These are phyloP conservation scores for Trametes cingulata DNA, from an alignment of 768 basidiomycete genomes.

Conservation along the genomic window DNA sequence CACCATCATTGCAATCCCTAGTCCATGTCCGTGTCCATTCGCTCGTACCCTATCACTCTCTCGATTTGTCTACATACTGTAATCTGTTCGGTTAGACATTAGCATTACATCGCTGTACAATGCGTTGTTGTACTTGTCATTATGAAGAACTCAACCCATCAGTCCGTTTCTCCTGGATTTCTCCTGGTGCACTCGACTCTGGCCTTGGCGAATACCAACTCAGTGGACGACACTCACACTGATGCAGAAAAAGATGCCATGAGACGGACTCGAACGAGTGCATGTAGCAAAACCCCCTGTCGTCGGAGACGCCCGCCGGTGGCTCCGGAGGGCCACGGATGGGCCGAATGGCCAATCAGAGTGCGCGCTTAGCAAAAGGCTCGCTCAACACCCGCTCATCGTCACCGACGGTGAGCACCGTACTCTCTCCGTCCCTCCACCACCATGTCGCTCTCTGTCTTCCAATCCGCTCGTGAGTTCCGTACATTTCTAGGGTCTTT, in stretches of 20 bases:
- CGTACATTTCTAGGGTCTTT: not conserved
- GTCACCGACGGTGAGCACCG: conserved; percentile 25
- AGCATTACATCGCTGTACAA: not conserved
- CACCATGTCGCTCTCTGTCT: conserved; percentile 50
- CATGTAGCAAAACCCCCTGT: not conserved
- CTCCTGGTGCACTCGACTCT: too few relatives aligned
- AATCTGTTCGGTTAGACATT: conserved; percentile 8
- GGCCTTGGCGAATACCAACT: too few relatives aligned
- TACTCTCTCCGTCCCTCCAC: conserved; percentile 9
- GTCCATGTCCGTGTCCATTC: conserved; percentile 1
- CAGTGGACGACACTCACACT: not conserved
- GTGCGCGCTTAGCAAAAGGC: conserved; percentile 16
- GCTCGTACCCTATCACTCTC: conserved; percentile 2
- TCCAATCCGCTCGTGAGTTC: conserved; percentile 38
- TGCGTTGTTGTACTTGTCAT: not conserved
- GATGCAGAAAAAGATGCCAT: not conserved
- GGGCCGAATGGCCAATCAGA: conserved; percentile 21
- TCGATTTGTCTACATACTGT: conserved; percentile 9
- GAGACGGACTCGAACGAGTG: not conserved
- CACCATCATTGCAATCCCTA: conserved; percentile 1
- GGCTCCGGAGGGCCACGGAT: conserved; percentile 6
- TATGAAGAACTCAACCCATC: not conserved
- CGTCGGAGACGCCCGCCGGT: conserved; percentile 1
- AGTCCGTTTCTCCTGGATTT: not conserved
- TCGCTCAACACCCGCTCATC: conserved; percentile 19